Base-by-base conservation (phyloP, 306 rosid genomes). In the Cercis canadensis region DNA sequence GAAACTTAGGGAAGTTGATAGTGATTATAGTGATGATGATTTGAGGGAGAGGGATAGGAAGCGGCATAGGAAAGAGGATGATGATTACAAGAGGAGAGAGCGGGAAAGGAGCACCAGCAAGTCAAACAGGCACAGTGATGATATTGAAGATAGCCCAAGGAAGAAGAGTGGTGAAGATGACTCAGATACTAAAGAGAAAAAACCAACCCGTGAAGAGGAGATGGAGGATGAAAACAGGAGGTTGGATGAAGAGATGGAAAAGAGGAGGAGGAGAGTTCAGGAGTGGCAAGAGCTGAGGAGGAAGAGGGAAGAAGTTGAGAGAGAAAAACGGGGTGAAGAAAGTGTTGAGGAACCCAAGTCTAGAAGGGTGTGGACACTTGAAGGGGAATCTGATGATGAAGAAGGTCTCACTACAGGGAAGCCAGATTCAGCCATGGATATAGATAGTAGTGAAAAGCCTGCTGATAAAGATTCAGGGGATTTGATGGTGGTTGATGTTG, bases 371-470 rank as follows among this genome's bases (percentile, higher is more conserved):
- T 90, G 97, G 98, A 92, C 97, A 29, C 96, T 92, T 78, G 97
- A 90, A 57, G 98, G 97, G 74, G 98, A 92, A 64, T 92, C 96
- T 61, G 98, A 92, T 73, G 96, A 92, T 17, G 98, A 92, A 86
- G 96, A 92, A 51, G 86, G 81, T 41, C 73, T 79, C 0, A 67
- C 80, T 15, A 60, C 73, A 11, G 94, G 76, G 61, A 88, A 88
- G 73, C 65, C 32, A 10, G 87, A 78, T 75, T 71, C 74, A 6
- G 75, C 78, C 59, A 82, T 85, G 85, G 96, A 88, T 39, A 77
- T 77, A 44, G 92, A 83, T 81, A 91, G 64, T 36, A 80, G 82
- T 64, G 87, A 74, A 40, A 77, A 70, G 63, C 85, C 64, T 60
- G 72, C 46, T 67, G 83, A 77, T 32, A 67, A 66, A 31, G 82